Conservation (phyloP, 192 early-diverging fungal genomes). For the Spizellomyces sp. region DNA sequence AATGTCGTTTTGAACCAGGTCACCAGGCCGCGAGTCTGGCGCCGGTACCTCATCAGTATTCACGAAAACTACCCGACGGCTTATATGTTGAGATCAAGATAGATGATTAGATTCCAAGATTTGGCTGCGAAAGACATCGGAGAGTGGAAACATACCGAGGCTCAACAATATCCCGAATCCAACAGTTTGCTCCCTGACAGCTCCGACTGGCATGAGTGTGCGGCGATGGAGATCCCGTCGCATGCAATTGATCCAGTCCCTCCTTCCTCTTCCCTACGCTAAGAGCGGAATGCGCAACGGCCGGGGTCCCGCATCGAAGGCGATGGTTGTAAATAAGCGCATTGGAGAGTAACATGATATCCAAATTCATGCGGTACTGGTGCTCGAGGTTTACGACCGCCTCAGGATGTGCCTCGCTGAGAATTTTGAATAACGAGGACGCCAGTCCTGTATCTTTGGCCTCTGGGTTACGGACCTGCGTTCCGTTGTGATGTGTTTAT, state of each 20-base stretch:
- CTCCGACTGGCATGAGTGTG: neutral
- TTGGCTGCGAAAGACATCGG: neutral
- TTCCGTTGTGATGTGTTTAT: conserved; percentile 42
- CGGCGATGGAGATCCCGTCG: neutral
- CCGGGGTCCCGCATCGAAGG: conserved; percentile 70
- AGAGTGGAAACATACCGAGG: conserved; percentile 44
- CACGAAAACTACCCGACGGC: conserved; percentile 72
- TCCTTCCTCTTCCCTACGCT: conserved; percentile 34
- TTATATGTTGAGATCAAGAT: conserved; percentile 1
- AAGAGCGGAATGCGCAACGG: conserved; percentile 62
- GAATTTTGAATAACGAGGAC: conserved; percentile 76
- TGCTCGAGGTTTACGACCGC: conserved; percentile 71
- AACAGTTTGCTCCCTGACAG: conserved; percentile 45
- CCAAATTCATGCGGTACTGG: conserved; percentile 94
- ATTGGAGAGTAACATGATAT: conserved; percentile 87
- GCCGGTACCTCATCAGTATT: conserved; percentile 77
- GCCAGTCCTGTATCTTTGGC: conserved; percentile 57
- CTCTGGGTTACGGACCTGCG: conserved; percentile 41
- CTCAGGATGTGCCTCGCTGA: conserved; percentile 81
- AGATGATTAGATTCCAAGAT: neutral
- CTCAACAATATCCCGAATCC: conserved; percentile 69
- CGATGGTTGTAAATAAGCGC: conserved; percentile 78
- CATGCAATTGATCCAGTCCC: conserved; percentile 7
- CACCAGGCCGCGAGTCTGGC: conserved; percentile 55
- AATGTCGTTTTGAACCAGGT: conserved; percentile 68